Base-by-base conservation (phyloP, 306 rosid species). In the Prunus mira region DNA sequence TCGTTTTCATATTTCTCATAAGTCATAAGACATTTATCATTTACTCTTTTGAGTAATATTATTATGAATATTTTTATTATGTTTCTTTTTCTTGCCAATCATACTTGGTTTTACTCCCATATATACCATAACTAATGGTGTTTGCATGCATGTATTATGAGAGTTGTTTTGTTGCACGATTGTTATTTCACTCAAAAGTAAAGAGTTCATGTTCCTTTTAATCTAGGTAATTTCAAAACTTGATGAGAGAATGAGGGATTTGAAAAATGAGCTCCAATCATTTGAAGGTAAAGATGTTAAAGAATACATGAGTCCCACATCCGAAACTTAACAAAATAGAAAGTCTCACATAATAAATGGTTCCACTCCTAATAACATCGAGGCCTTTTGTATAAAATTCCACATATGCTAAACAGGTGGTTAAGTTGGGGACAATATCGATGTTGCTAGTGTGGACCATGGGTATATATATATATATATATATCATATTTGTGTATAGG, bases 271-370 rank as follows among this genome's bases (percentile, higher is more conserved):
- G 91, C 93, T 94, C 14, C 89, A 89, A 79, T 87, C 95, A 12
- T 94, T 94, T 88, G 96, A 92, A 78, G 93, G 98, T 77, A 93
- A 94, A 82, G 97, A 24, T 24, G 25, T 24, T 24, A 1, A 24
- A 24, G 25, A 24, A 24, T 24, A 24, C 25, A 24, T 24, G 25
- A 24, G 25, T 24, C 25, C 25, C 1, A 24, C 25, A 24, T 1
- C 25, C 0, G 25, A 24, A 24, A 24, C 25, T 24, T 24, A 24
- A 24, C 25, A 24, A 24, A 24, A 24, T 24, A 24, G 25, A 24
- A 24, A 24, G 1, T 24, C 25, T 0, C 25, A 1, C 25, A 24
- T 24, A 24, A 24, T 24, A 24, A 24, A 24, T 24, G 1, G 1
- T 24, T 24, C 25, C 25, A 24, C 25, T 24, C 25, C 25, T 24